Percentiles rank a stretch among this genome's conserved stretches.
Evolutionary conservation across 2,329 filamentous ascomycete species (phyloP).

Genomic region (Harringtonia aguacate): DNA sequence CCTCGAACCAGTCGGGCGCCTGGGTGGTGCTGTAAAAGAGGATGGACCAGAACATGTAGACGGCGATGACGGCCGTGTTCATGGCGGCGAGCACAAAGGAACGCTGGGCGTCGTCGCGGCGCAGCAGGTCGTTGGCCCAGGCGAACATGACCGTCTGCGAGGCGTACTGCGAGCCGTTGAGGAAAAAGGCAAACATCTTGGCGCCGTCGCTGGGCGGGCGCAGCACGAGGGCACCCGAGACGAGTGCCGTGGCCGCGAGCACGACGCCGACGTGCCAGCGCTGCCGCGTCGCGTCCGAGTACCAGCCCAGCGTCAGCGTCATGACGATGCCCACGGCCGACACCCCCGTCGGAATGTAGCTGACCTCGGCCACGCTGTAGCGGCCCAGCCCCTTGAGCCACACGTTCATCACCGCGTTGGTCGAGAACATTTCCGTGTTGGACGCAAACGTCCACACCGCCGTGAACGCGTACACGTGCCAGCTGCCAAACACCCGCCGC

Average conservation of each 20-base stretch:
- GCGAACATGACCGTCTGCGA: constrained; percentile 2
- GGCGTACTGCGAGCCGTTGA: constrained; percentile 2
- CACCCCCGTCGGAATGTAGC: constrained; percentile 28
- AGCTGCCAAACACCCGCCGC: background rate
- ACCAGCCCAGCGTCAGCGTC: constrained; percentile 39
- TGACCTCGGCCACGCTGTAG: constrained; percentile 33
- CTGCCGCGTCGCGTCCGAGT: constrained; percentile 31
- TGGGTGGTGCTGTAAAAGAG: constrained; percentile 7
- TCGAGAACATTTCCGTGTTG: constrained; percentile 4
- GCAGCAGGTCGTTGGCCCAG: constrained; percentile 7
- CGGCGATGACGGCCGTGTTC: constrained; percentile 2
- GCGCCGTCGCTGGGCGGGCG: constrained; percentile 1
- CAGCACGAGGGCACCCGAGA: constrained; percentile 6
- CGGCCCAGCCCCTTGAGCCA: constrained; percentile 17
- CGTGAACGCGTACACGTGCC: constrained; percentile 4
- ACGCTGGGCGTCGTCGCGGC: constrained; percentile 2
- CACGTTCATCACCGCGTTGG: constrained; percentile 4
- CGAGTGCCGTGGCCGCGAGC: constrained; percentile 3
- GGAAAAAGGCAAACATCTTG: constrained; percentile 6
- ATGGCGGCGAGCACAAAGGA: constrained; percentile 1
- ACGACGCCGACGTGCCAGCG: constrained; percentile 30
- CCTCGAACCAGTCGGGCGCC: constrained; percentile 5
- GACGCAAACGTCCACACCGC: background rate
- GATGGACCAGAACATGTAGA: constrained; percentile 9
- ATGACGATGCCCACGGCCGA: constrained; percentile 21